phyloP scores from a whole-genome alignment of 192 early-diverging fungal species.

The Linnemannia elongata region DNA sequence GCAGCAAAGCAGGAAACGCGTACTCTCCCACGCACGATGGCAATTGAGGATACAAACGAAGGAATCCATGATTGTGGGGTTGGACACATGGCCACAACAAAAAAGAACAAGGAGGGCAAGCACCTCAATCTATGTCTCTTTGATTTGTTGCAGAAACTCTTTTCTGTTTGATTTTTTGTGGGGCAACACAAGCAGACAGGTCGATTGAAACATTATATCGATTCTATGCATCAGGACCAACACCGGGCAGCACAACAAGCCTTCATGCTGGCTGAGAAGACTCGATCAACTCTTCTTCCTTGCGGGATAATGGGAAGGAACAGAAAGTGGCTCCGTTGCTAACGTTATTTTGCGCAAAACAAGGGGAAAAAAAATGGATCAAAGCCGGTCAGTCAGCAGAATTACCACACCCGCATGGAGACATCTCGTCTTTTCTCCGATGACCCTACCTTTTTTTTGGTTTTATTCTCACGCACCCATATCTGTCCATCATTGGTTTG shows the following conservation, averaged over 20 bases:
- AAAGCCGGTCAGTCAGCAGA: not conserved
- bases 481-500: not conserved
- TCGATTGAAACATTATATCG: not conserved
- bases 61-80: not conserved
- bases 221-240: not conserved
- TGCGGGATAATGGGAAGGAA: not conserved
- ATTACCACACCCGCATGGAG: not conserved
- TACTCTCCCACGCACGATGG: not conserved
- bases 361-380: not conserved
- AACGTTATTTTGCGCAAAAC: not conserved
- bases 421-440: not conserved
- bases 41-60: not conserved
- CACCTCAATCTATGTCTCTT: not conserved
- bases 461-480: not conserved
- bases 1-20: not conserved
- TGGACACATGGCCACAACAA: not conserved
- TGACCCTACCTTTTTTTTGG: not conserved
- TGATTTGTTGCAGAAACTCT: slow-evolving; percentile 2
- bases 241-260: not conserved
- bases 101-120: not conserved
- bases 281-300: not conserved
- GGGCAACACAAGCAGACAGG: not conserved
- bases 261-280: not conserved
- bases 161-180: not conserved
- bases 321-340: not conserved